phyloP scores from a whole-genome alignment of 805 yeast genomes.

The Ogataea chonburiensis region DNA sequence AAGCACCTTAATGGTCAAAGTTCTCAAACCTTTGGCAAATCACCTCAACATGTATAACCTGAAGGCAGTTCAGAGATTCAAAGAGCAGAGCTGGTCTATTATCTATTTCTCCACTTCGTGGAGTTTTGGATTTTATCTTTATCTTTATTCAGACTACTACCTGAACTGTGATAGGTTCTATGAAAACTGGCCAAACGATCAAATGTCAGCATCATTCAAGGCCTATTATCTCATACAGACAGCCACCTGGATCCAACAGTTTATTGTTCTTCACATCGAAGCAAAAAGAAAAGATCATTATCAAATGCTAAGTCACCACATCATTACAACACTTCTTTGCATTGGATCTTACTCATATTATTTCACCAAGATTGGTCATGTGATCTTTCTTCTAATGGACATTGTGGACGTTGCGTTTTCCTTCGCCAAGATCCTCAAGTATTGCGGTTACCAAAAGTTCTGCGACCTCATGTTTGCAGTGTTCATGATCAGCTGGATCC shows the following conservation, averaged over 20 bases:
- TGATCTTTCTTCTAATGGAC: conserved; percentile 79
- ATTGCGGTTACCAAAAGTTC: conserved; percentile 54
- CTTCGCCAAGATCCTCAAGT: conserved; percentile 73
- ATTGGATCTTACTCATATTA: conserved; percentile 72
- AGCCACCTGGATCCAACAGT: conserved; percentile 80
- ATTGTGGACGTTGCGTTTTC: conserved; percentile 71
- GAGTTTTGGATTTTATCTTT: conserved; percentile 55
- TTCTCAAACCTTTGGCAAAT: conserved; percentile 57
- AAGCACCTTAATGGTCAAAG: conserved; percentile 55
- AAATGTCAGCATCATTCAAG: conserved; percentile 53
- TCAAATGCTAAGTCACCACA: conserved; percentile 89
- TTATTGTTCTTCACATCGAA: conserved; percentile 74
- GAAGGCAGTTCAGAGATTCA: conserved; percentile 64
- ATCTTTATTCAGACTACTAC: conserved; percentile 58
- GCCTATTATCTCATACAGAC: conserved; percentile 68
- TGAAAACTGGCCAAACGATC: conserved; percentile 72
- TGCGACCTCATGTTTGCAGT: conserved; percentile 72
- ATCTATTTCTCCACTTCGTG: conserved; percentile 59
- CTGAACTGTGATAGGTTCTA: conserved; percentile 57
- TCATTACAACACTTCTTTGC: conserved; percentile 68
- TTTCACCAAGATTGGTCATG: conserved; percentile 75
- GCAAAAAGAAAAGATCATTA: conserved; percentile 74
- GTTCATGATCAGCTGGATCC: conserved; percentile 69
- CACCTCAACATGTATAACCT: conserved; percentile 42
- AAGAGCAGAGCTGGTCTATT: conserved; percentile 83